These are phyloP conservation scores for Agrocybe chaxingu DNA, from an alignment of 768 basidiomycete species.

Conservation along the genomic window DNA sequence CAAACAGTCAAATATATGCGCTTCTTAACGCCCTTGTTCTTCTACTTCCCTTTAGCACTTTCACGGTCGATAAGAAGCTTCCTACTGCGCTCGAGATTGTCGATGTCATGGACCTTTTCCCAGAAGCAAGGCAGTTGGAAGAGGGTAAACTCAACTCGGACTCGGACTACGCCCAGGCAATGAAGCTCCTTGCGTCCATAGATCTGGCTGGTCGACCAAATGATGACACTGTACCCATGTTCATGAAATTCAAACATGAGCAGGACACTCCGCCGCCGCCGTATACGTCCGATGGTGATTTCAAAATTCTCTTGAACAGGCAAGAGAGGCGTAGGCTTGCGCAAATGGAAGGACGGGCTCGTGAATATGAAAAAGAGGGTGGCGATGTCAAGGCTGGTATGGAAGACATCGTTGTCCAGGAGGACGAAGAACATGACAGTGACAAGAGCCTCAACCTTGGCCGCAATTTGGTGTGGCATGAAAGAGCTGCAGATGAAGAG, in stretches of 20 bases:
- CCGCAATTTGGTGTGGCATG: too few relatives aligned
- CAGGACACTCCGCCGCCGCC: slow-evolving; percentile 1
- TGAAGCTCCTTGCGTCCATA: slow-evolving; percentile 4
- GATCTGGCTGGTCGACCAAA: background rate
- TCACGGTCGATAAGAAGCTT: slow-evolving; percentile 38
- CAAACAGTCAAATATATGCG: slow-evolving; percentile 3
- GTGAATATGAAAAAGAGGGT: background rate
- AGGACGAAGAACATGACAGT: background rate
- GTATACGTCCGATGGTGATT: slow-evolving; percentile 11
- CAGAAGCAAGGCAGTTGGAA: background rate
- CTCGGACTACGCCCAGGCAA: too few relatives aligned
- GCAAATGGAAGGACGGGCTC: slow-evolving; percentile 6
- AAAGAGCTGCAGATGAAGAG: too few relatives aligned
- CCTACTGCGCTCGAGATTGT: slow-evolving; percentile 30
- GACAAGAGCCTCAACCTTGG: too few relatives aligned
- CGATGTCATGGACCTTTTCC: slow-evolving; percentile 21
- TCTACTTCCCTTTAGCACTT: slow-evolving; percentile 36
- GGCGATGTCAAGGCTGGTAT: background rate
- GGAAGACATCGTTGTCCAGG: background rate
- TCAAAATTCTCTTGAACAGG: slow-evolving; percentile 38
- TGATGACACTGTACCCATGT: slow-evolving; percentile 3
- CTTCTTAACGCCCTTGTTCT: slow-evolving; percentile 1
- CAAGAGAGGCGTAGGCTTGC: slow-evolving; percentile 30
- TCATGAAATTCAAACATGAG: too few relatives aligned
- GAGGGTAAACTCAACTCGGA: background rate